phyloP scores from a whole-genome alignment of 306 rosid genomes.

The Prunus davidiana region DNA sequence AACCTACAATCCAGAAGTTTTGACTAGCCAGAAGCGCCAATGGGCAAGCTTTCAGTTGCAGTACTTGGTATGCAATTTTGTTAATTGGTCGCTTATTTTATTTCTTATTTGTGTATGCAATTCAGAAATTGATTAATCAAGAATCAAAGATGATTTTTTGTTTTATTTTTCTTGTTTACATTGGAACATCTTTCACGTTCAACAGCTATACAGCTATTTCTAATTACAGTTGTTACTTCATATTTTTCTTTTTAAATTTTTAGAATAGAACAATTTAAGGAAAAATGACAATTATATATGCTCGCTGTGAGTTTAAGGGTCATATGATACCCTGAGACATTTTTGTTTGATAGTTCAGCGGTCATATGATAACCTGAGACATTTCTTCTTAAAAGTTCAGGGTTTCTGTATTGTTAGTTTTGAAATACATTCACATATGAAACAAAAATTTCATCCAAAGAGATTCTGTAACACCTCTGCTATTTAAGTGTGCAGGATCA shows the following conservation, averaged over 20 bases:
- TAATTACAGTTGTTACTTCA: not conserved
- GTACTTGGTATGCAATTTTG: conserved; percentile 44
- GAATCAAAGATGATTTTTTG: not conserved
- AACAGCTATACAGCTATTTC: not conserved
- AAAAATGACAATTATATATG: not conserved
- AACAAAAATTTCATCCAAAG: not conserved
- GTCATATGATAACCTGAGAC: no score
- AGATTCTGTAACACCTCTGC: conserved; percentile 19
- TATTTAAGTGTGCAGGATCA: conserved; percentile 70
- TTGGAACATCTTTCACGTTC: not conserved
- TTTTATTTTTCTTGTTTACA: not conserved
- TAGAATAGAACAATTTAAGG: not conserved
- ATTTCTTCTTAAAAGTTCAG: not conserved
- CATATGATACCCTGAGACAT: no score
- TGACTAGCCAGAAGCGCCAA: conserved; percentile 87
- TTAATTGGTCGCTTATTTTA: not conserved
- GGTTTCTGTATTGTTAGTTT: not conserved
- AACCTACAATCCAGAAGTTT: conserved; percentile 80
- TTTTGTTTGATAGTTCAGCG: no score
- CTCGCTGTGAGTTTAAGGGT: no score
- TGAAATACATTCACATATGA: not conserved
- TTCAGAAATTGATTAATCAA: not conserved
- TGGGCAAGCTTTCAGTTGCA: conserved; percentile 90
- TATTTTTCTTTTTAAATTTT: not conserved
- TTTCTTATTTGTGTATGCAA: not conserved